Evolutionary conservation across 2,329 filamentous ascomycete genomes (phyloP).

Genomic region (Aspergillus transmontanensis): DNA sequence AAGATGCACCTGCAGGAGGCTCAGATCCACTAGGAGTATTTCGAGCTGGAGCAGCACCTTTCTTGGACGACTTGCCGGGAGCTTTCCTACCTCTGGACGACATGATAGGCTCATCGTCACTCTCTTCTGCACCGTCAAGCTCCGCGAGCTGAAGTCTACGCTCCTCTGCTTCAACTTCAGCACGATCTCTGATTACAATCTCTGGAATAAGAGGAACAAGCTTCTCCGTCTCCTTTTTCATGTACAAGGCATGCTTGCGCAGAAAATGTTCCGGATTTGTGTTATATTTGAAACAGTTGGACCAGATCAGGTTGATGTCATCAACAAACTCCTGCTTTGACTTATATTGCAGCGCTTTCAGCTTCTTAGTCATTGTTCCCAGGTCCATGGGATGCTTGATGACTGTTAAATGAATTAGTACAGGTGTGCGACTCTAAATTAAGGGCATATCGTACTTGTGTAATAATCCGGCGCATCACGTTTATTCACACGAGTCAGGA

Average conservation of each 20-base stretch:
- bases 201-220: constrained; percentile 94
- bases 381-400: constrained; percentile 99
- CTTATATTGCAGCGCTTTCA: constrained; percentile 77
- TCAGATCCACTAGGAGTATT: constrained; percentile 78
- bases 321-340: constrained; percentile 93
- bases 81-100: constrained; percentile 91
- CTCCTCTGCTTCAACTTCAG: constrained; percentile 86
- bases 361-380: constrained; percentile 96
- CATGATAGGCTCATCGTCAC: constrained; percentile 98
- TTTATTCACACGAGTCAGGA: constrained; percentile 92
- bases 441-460: constrained; percentile 63
- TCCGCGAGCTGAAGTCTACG: constrained; percentile 81
- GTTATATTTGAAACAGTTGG: constrained; percentile 95
- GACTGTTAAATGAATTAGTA: constrained; percentile 53
- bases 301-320: constrained; percentile 93
- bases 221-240: constrained; percentile 97
- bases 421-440: too few relatives aligned
- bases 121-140: constrained; percentile 82
- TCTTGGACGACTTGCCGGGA: constrained; percentile 73
- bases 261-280: constrained; percentile 84
- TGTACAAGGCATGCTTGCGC: constrained; percentile 89
- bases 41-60: constrained; percentile 63
- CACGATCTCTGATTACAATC: constrained; percentile 83
- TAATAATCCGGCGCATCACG: constrained; percentile 96
- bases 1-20: constrained; percentile 62